Base-by-base conservation (phyloP, 768 basidiomycete species). In the Suillus fuscotomentosus region DNA sequence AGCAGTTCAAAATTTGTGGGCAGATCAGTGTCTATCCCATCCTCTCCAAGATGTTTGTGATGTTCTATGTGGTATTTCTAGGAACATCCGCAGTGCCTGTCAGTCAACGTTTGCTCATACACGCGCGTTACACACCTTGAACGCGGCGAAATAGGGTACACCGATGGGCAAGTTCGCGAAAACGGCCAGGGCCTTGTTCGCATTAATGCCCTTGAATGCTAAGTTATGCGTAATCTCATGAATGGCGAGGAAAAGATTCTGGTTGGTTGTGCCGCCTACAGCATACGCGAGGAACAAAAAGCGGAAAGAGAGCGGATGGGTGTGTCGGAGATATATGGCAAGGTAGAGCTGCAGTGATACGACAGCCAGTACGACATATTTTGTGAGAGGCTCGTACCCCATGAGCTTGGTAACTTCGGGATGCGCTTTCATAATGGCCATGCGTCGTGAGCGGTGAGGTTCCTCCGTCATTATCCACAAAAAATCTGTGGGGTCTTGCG, bases 151-250 rank as follows among this genome's bases (percentile, higher is more conserved):
- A 76, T 98, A 99, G 0, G 97, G 97, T 34, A 99, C 85, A 1
- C 92, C 96, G 63, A 99, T 98, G 0, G 95, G 93, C 34, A 97
- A 71, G 73, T 99, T 99, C 1, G 95, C 92, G 61, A 95, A 87
- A 65, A 99, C 88, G 7, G 97, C 95, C 24, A 98, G 79, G 31
- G 88, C 74, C 71, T 96, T 95, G 79, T 99, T 99, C 9, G 89
- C 86, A 60, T 79, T 80, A 54, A 99, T 85, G 27, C 90, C 83
- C 66, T 83, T 85, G 80, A 98, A 99, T 2, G 95, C 97, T 34
- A 99, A 84, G 74, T 98, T 99, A 76, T 99, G 97, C 2, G 96
- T 97, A 66, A 99, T 97, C 73, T 99, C 97, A 73, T 99, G 97
- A 61, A 99, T 97, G 50, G 97, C 95, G 56, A 99, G 86, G 78